Conservation (phyloP, 2,329 filamentous ascomycete species). For the Pseudogymnoascus destructans region DNA sequence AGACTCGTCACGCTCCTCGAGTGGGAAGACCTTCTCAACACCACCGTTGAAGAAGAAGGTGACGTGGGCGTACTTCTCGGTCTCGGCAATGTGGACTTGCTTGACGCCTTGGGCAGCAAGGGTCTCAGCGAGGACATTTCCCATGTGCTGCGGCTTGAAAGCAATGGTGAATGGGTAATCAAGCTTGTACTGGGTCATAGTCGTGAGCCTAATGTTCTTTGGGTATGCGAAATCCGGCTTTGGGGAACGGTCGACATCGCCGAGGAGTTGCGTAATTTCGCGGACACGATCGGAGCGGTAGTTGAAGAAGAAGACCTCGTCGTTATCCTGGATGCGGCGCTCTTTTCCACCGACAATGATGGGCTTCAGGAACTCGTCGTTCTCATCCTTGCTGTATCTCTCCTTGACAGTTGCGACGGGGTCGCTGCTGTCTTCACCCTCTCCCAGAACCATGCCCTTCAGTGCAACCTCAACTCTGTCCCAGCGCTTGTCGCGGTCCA, state of each 20-base stretch:
- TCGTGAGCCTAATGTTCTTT: conserved; percentile 74
- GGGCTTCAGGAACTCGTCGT: conserved; percentile 95
- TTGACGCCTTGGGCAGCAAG: conserved; percentile 76
- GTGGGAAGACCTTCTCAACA: conserved; percentile 88
- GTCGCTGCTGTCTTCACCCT: conserved; percentile 76
- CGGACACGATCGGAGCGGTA: conserved; percentile 96
- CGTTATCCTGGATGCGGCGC: conserved; percentile 69
- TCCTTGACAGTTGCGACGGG: conserved; percentile 77
- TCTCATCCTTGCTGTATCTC: conserved; percentile 77
- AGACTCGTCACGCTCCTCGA: conserved; percentile 76
- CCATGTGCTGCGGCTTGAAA: conserved; percentile 91
- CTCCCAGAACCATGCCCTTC: conserved; percentile 72
- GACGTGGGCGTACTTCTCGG: conserved; percentile 98
- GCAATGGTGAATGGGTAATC: conserved; percentile 88
- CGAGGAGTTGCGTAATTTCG: conserved; percentile 88
- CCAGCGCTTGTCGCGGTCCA: conserved; percentile 99
- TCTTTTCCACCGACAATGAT: conserved; percentile 88
- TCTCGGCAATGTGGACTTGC: conserved; percentile 96
- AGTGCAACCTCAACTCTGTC: conserved; percentile 83
- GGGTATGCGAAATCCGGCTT: conserved; percentile 87
- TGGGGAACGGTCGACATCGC: conserved; percentile 82
- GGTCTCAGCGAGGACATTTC: conserved; percentile 96
- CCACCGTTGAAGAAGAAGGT: conserved; percentile 99
- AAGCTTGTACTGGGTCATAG: conserved; percentile 97
- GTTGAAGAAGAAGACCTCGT: conserved; percentile 99